Percentiles rank a stretch among this genome's conserved stretches.
phyloP scores from a whole-genome alignment of 495 filamentous ascomycete species.

The Friedmanniomyces endolithicus region DNA sequence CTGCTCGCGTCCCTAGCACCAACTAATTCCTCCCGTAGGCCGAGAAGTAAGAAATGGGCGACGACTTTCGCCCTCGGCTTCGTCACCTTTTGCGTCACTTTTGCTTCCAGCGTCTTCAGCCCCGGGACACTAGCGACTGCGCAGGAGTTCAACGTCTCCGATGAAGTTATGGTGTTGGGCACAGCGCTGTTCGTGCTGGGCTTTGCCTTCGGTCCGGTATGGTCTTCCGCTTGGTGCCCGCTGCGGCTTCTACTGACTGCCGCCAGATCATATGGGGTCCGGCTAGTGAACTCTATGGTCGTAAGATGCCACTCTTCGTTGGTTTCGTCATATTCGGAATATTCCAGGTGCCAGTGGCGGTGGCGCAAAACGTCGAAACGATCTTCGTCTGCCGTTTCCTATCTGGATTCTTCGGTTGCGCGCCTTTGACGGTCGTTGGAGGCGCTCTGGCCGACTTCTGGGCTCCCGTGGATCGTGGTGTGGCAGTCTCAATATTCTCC shows the following conservation, averaged over 20 bases:
- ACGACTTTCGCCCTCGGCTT: neutral
- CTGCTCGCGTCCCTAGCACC: no score
- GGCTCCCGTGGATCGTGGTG: constrained; percentile 42
- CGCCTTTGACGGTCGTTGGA: constrained; percentile 49
- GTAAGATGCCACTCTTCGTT: constrained; percentile 40
- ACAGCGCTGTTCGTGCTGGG: constrained; percentile 42
- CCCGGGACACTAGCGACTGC: constrained; percentile 37
- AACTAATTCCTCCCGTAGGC: no score
- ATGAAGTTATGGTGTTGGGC: constrained; percentile 40
- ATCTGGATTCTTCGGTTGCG: constrained; percentile 48
- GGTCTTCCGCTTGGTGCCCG: no score
- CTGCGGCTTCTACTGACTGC: neutral
- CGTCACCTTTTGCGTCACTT: constrained; percentile 48
- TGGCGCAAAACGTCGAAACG: constrained; percentile 45
- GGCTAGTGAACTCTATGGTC: constrained; percentile 33
- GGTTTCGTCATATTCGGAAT: constrained; percentile 44
- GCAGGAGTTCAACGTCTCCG: constrained; percentile 35
- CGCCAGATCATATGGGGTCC: neutral
- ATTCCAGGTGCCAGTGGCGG: constrained; percentile 50
- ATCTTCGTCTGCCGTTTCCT: constrained; percentile 54
- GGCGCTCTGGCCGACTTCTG: constrained; percentile 53
- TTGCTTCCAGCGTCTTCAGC: constrained; percentile 44
- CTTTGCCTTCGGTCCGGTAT: neutral
- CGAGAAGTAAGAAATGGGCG: neutral
- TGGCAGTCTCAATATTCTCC: constrained; percentile 46